A percentile compares a stretch with the other conserved stretches of the same genome.
These are phyloP conservation scores for Eucalyptus polyanthemos DNA, from an alignment of 345 rosid species.

Conservation along the genomic window DNA sequence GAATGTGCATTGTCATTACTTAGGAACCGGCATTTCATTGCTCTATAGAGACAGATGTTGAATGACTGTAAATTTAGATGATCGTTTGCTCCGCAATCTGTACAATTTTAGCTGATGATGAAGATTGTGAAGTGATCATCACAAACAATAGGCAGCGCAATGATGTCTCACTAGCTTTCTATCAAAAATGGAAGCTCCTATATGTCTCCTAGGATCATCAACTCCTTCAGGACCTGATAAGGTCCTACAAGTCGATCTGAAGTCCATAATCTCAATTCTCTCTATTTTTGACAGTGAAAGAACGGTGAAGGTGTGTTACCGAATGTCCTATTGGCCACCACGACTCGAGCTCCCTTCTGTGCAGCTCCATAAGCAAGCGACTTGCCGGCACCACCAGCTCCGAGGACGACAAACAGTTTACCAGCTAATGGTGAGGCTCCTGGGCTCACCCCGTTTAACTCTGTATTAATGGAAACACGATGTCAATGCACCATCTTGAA, in stretches of 20 bases:
- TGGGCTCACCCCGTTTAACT: slow-evolving; percentile 1
- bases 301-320: not conserved
- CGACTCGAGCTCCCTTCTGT: slow-evolving; percentile 33
- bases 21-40: not conserved
- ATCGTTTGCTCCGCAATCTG: not conserved
- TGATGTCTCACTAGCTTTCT: not conserved
- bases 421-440: slow-evolving; percentile 21
- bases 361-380: slow-evolving; percentile 38
- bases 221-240: not conserved
- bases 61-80: not conserved
- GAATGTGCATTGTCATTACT: not conserved
- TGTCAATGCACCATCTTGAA: not conserved
- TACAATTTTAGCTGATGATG: not conserved
- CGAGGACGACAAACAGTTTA: slow-evolving; percentile 20
- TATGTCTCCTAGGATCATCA: not conserved
- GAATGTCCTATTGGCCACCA: slow-evolving; percentile 23
- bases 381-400: slow-evolving; percentile 40
- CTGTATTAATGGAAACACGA: not conserved
- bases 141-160: not conserved
- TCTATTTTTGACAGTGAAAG: not conserved
- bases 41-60: not conserved
- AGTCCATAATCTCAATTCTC: not conserved
- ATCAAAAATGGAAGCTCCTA: not conserved
- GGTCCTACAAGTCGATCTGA: not conserved
- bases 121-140: not conserved